Evolutionary conservation across 2,329 filamentous ascomycete species (phyloP), one percentile per base, ranked within the genome.

Genomic region (Rhytidhysteron rufulum): DNA sequence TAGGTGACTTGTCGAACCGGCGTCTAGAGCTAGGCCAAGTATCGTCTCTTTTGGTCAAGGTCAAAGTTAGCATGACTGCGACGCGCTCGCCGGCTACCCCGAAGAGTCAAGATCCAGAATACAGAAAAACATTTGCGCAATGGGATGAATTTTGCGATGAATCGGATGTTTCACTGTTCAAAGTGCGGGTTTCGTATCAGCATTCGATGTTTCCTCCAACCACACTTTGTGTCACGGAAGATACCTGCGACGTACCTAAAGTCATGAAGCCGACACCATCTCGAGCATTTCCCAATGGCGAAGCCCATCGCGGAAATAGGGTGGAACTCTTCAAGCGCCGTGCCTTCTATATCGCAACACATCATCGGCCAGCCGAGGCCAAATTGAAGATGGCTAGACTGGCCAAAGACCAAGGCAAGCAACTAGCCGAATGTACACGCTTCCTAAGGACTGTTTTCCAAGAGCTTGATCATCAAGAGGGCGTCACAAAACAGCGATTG

Each of bases 251-350:
- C 19, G 45, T 67, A 31, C 46, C 43, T 33, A 53, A 62, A 25
- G 54, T 57, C 3, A 57, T 60, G 38, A 49, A 46, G 5, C 50
- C 54, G 15, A 64, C 59, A 15, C 42, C 51, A 29, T 67, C 62
- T 63, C 61, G 60, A 38, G 35, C 55, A 17, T 33, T 45, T 16
- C 16, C 33, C 19, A 3, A 34, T 31, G 47, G 31, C 42, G 44
- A 22, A 9, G 11, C 11, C 19, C 8, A 11, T 21, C n/a, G 16
- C 9, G 6, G 16, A n/a, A 22, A 19, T 4, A 36, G 21, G 15
- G 21, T 22, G n/a, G 42, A 47, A 8, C 39, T 53, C 8, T 44
- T 41, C 33, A 44, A 42, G 8, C 43, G 44, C 20, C 43, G 58
- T 4, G 51, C 51, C 15, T 45, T 33, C 24, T 27, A 42, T 9